Evolutionary conservation across 352 stramenopile genomes (phyloP), one percentile per base, ranked within the genome.

Genomic region (Phytopythium oedochilum): DNA sequence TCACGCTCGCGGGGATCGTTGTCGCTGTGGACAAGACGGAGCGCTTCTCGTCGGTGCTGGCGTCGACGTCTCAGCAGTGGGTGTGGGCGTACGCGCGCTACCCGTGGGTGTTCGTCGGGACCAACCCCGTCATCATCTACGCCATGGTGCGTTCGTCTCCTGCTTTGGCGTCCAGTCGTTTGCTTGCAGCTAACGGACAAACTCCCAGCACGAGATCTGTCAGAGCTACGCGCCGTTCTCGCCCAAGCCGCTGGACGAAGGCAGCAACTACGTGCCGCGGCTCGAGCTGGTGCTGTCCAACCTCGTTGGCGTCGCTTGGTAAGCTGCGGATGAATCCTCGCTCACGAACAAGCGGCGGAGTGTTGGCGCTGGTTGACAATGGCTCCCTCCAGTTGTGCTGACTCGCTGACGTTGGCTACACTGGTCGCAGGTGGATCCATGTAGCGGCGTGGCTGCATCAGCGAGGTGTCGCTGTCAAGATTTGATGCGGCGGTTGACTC

Each of bases 81-180:
- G 51, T 35, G 34, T 53, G 4, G 42, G 32, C 12, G 2, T 81
- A 59, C 75, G 34, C 43, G 40, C 55, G 52, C 34, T 44, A 49
- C 43, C 63, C 58, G 51, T 83, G 57, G 29, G 57, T 60, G 35
- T 71, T 63, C n/a, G 61, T 89, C 8, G 81, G 85, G 34, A 86
- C 72, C 43, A 95, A 95, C 58, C 74, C 81, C 2, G 86, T 94
- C 59, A 58, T 69, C 23, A 58, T 94, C 49, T 95, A 95, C 63
- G 60, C 74, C 14, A 73, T 86, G 69, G 81, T 92, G 64, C 42
- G 70, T 18, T 29, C 44, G 35, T 26, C 15, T 48, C 28, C 20
- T 70, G 48, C 39, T 55, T 5, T 23, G 26, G 17, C 22, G 17
- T 36, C 0, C 23, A 18, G 23, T 40, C n/a, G 18, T 26, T 1